Percentiles rank a stretch among this genome's conserved stretches.
Evolutionary conservation across 176 grass and related monocot genomes (phyloP).

Genomic region (Bromus sterilis): DNA sequence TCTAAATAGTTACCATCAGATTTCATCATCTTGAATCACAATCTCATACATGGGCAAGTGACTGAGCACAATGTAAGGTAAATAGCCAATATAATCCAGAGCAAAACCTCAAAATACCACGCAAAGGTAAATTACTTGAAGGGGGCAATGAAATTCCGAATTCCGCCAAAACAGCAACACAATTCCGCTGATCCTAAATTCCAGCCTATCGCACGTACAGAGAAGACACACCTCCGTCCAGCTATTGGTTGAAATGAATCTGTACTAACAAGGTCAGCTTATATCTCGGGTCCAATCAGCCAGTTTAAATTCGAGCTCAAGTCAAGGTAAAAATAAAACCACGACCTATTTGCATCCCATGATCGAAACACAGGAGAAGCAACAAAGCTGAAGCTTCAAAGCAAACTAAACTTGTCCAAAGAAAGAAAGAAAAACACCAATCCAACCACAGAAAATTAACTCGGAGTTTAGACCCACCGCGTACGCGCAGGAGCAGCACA

Average conservation of each 20-base stretch:
- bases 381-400: background rate
- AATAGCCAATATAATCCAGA: background rate
- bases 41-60: background rate
- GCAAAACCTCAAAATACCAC: background rate
- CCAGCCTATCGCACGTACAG: background rate
- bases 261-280: background rate
- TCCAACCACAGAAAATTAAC: background rate
- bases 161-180: background rate
- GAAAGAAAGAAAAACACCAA: background rate
- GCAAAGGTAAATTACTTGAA: background rate
- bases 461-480: background rate
- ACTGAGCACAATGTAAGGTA: background rate
- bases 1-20: background rate
- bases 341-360: background rate
- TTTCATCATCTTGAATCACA: background rate
- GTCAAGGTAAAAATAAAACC: background rate
- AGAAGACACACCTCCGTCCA: background rate
- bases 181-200: background rate
- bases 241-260: slow-evolving; percentile 15
- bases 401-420: background rate
- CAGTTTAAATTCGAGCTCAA: background rate
- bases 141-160: background rate
- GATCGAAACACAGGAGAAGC: background rate
- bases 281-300: background rate
- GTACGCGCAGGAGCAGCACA: background rate